A percentile compares a stretch with the other conserved stretches of the same genome.
These are phyloP conservation scores for Aspergillus biplanus DNA, from an alignment of 495 filamentous ascomycete species.

Conservation along the genomic window DNA sequence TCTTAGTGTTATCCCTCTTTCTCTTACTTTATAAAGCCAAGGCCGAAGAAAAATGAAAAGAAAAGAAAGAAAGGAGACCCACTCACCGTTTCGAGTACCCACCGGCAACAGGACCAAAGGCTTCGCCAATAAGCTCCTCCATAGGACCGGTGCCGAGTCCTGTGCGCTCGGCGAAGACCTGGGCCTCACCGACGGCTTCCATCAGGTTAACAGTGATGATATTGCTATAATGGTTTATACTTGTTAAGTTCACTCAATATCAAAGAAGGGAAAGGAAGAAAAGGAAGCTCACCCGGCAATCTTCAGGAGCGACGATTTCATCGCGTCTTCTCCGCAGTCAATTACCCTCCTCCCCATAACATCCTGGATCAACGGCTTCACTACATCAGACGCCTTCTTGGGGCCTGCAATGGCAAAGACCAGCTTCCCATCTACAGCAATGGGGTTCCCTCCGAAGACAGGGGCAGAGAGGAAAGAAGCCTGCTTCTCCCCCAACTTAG, in stretches of 20 bases:
- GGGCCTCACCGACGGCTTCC: slow-evolving; percentile 57
- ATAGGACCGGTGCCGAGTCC: slow-evolving; percentile 54
- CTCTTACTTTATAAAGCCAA: background rate
- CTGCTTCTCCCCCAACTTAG: slow-evolving; percentile 37
- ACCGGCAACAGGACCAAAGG: slow-evolving; percentile 53
- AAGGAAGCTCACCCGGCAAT: slow-evolving; percentile 40
- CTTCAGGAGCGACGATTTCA: slow-evolving; percentile 48
- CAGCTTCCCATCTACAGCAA: slow-evolving; percentile 50
- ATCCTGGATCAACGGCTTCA: slow-evolving; percentile 50
- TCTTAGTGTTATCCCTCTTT: background rate
- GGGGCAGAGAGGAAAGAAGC: slow-evolving; percentile 48
- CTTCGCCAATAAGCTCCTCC: slow-evolving; percentile 54
- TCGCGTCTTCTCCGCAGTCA: slow-evolving; percentile 53
- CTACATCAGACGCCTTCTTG: slow-evolving; percentile 34
- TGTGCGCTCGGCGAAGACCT: slow-evolving; percentile 59
- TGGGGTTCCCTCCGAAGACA: slow-evolving; percentile 50
- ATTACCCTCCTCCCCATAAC: slow-evolving; percentile 52
- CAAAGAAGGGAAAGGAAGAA: slow-evolving; percentile 1
- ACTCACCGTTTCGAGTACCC: slow-evolving; percentile 52
- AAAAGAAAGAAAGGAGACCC: background rate
- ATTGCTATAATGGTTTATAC: slow-evolving; percentile 32
- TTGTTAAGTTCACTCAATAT: background rate
- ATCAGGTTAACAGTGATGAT: slow-evolving; percentile 53
- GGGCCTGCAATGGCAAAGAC: slow-evolving; percentile 51
- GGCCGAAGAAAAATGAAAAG: background rate